Percentiles rank a stretch among this genome's conserved stretches.
These are phyloP conservation scores for Rhododendron griersonianum DNA, from an alignment of 148 eudicot genomes.

Conservation along the genomic window DNA sequence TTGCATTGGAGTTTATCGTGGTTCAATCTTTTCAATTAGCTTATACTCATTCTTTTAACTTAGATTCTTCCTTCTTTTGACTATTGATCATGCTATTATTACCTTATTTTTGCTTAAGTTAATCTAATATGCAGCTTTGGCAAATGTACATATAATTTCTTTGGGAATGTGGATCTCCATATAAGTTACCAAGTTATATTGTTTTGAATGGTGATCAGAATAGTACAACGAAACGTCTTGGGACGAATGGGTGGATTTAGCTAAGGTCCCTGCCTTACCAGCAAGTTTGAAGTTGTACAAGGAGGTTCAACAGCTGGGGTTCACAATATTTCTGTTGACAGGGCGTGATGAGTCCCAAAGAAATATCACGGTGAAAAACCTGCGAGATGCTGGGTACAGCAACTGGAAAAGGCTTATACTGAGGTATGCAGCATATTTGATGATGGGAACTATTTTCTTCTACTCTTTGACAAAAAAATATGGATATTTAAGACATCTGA, in stretches of 20 bases:
- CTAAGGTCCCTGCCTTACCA: constrained; percentile 60
- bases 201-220: constrained; percentile 40
- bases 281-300: constrained; percentile 74
- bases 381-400: constrained; percentile 51
- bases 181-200: not conserved
- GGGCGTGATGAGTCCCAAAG: constrained; percentile 66
- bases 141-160: not conserved
- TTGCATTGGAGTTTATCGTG: not conserved
- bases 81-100: not conserved
- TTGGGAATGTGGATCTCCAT: not conserved
- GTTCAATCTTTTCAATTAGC: not conserved
- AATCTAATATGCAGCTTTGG: not conserved
- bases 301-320: constrained; percentile 57
- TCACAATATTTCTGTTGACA: constrained; percentile 70
- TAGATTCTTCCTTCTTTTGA: not conserved
- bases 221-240: constrained; percentile 49
- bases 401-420: constrained; percentile 69
- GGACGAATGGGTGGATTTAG: constrained; percentile 51
- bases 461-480: not conserved
- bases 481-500: not conserved
- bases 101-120: not conserved
- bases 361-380: constrained; percentile 47
- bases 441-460: not conserved
- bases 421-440: constrained; percentile 36
- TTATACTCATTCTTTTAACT: not conserved